Base-by-base conservation (phyloP, 495 filamentous ascomycete species). In the Xylaria longipes region DNA sequence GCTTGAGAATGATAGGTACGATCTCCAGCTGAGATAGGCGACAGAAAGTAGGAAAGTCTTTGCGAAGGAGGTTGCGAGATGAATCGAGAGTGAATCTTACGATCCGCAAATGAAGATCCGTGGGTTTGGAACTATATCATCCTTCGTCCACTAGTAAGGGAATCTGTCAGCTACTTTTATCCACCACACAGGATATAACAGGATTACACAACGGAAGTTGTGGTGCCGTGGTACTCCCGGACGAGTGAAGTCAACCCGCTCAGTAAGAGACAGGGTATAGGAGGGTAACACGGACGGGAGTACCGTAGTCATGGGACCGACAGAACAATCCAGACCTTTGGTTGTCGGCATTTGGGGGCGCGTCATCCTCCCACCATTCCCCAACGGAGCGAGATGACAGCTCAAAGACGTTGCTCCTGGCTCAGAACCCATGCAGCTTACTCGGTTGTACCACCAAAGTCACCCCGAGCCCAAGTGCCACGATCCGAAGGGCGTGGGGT, bases 351-450 rank as follows among this genome's bases (percentile, higher is more conserved):
- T 64, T 54, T 54, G 46, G 67, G 20, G 50, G 41, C 33, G 4
- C 33, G 20, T 43, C 17, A 20, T 31, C 12, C 17, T 29, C 46
- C 31, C 22, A 41, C 63, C 65, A 46, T 33, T 50, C 48, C 43
- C 68, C 68, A 69, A 52, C 43, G 45, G 57, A 41, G 57, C 12
- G 4, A 35, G 39, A 37, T 15, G 43, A 61, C 22, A 35, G 45
- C 33, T 37, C 43, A 35, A 50, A 57, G 31, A 45, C 39, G 48
- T 35, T 17, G 27, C 41, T 43, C 35, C 39, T 68, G 39, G 5
- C 41, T 43, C 56, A 17, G 7, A 31, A 25, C 48, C 50, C 68
- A 70, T 70, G 68, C 68, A 70, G 58, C 58, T 64, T 64, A 70
- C 46, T 70, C 52, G 48, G 45, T 35, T 56, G 68, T 39, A 27